Evolutionary conservation across 371 early-diverging fungal species (phyloP), one percentile per base, ranked within the genome.

Genomic region (Basidiobolus meristosporus): DNA sequence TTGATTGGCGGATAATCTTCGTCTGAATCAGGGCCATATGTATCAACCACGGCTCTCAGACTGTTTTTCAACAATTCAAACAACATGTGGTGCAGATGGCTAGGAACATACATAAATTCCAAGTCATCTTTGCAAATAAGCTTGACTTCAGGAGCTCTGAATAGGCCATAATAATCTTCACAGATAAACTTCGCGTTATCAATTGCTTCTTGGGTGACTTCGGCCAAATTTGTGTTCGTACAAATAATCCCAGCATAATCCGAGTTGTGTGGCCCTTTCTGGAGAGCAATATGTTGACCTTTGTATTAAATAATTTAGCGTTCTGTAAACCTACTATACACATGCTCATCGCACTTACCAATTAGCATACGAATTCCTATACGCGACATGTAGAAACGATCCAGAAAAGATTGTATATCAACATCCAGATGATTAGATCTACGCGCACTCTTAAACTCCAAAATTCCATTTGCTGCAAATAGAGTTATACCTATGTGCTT

Each of bases 321-420:
- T 28, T 17, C 12, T 12, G 26, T 11, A 9, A 26, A 31, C 21
- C 16, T 21, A 21, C 31, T 18, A n/a, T 21, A 28, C 14, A 22
- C 15, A 19, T 14, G 14, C 23, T 29, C 22, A 7, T 4, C 20
- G 10, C 36, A 44, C 48, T 48, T 68, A 58, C 79, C 93, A 44
- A 90, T 85, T 31, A 95, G 63, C 88, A 92, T 88, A 44, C 97
- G 80, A 47, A 96, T 92, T n/a, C 97, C 97, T 45, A 96, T 96
- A 32, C 97, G 81, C 17, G 90, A 89, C 77, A 92, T 77, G 63
- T 91, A 92, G 59, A 96, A 96, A n/a, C 91, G 74, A 59, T 92
- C 93, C 45, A 96, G 59, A 53, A 96, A 96, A 19, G 70, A 64
- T 57, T 96, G 92, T 7, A 91, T 68, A 35, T 78, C 85, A 23